Evolutionary conservation across 208 protist genomes (phyloP).

Genomic region (Acanthamoeba divionensis): DNA sequence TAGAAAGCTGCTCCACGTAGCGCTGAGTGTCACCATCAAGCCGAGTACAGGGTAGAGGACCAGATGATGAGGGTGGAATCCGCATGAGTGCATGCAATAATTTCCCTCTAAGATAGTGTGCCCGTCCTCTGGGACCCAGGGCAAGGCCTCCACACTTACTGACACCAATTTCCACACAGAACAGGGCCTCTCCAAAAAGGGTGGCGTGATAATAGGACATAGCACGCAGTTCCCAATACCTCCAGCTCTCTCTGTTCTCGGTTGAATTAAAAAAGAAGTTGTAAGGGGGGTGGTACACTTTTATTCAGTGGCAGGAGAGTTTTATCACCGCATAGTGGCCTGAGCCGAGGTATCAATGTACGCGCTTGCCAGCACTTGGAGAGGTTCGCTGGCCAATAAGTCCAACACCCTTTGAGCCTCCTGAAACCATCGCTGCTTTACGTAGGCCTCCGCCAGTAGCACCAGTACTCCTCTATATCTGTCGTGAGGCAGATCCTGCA

Average conservation of each 20-base stretch:
- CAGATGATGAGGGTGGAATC: not conserved
- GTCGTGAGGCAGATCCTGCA: not conserved
- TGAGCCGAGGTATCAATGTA: not conserved
- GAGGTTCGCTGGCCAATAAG: not conserved
- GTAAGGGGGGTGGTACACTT: not conserved
- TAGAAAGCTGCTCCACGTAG: not conserved
- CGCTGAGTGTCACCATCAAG: not conserved
- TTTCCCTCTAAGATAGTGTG: not conserved
- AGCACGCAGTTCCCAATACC: slow-evolving; percentile 8
- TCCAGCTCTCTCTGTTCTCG: not conserved
- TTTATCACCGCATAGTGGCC: not conserved
- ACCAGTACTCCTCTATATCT: not conserved
- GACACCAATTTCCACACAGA: not conserved
- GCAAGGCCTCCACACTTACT: not conserved
- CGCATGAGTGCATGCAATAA: slow-evolving; percentile 1
- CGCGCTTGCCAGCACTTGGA: not conserved
- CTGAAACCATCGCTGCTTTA: slow-evolving; percentile 16
- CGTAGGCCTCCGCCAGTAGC: not conserved
- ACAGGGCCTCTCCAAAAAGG: not conserved
- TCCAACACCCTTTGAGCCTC: not conserved
- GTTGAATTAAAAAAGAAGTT: not conserved
- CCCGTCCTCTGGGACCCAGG: not conserved
- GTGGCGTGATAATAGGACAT: not conserved
- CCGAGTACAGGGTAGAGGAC: not conserved
- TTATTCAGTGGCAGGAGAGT: not conserved